These are phyloP conservation scores for Beta vulgaris DNA, from an alignment of 148 eudicot genomes.

Conservation along the genomic window DNA sequence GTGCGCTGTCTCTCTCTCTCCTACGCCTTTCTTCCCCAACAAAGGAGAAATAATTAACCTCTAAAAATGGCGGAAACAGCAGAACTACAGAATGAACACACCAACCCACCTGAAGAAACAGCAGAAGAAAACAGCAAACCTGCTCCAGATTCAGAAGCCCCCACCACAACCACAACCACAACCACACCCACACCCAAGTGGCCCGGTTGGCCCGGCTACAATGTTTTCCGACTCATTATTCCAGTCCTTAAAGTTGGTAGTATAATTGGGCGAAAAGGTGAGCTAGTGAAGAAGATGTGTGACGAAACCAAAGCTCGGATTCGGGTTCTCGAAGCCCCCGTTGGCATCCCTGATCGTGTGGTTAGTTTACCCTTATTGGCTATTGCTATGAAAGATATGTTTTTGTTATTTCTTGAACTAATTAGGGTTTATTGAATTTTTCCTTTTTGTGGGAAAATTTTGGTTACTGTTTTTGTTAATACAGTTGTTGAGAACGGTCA, in stretches of 20 bases:
- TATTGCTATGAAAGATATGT: not conserved
- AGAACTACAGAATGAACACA: not conserved
- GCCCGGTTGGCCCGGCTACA: constrained; percentile 86
- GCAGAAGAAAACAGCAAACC: not conserved
- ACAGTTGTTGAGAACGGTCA: not conserved
- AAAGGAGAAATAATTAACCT: no score
- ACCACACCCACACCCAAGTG: constrained; percentile 35
- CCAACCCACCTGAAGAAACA: constrained; percentile 7
- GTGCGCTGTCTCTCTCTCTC: not conserved
- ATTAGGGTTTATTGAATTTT: not conserved
- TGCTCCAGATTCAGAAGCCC: constrained; percentile 5
- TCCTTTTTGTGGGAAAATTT: not conserved
- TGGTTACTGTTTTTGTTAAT: not conserved
- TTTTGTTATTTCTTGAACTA: not conserved
- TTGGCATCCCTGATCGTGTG: constrained; percentile 34
- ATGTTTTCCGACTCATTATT: constrained; percentile 55
- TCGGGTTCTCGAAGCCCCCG: constrained; percentile 54
- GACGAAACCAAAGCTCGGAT: constrained; percentile 64
- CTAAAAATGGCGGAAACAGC: constrained; percentile 21
- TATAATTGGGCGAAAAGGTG: constrained; percentile 75
- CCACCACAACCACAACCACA: constrained; percentile 1
- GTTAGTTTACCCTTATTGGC: constrained; percentile 14
- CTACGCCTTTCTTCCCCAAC: not conserved
- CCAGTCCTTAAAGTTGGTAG: constrained; percentile 65
- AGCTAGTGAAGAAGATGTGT: constrained; percentile 58